These are phyloP conservation scores for Bromus sterilis DNA, from an alignment of 176 grass and related monocot species.

Conservation along the genomic window DNA sequence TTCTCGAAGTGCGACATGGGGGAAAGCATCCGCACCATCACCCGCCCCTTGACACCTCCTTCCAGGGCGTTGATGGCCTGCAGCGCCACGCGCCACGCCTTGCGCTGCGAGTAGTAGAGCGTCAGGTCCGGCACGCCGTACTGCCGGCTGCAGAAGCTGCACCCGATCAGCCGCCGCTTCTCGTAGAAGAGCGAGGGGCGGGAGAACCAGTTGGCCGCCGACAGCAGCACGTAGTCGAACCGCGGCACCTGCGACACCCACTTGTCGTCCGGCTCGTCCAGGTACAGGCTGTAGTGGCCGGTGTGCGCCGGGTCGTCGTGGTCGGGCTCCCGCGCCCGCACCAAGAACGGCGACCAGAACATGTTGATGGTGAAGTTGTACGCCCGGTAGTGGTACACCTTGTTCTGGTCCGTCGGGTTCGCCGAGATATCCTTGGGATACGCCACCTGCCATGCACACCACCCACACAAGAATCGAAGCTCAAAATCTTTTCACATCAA, in stretches of 20 bases:
- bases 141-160: constrained; percentile 56
- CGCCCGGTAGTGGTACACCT: constrained; percentile 42
- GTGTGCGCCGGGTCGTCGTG: constrained; percentile 43
- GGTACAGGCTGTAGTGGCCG: constrained; percentile 65
- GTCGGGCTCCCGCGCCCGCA: constrained; percentile 33
- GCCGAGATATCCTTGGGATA: constrained; percentile 46
- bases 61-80: constrained; percentile 40
- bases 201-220: constrained; percentile 75
- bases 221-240: constrained; percentile 76
- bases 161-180: constrained; percentile 38
- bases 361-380: constrained; percentile 71
- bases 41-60: background rate
- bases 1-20: constrained; percentile 89
- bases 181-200: constrained; percentile 63
- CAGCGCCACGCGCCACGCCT: constrained; percentile 50
- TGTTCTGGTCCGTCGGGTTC: constrained; percentile 38
- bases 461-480: too few relatives aligned
- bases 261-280: constrained; percentile 53
- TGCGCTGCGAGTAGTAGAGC: constrained; percentile 59
- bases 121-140: constrained; percentile 67
- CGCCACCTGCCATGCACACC: too few relatives aligned
- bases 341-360: constrained; percentile 87
- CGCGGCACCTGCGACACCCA: constrained; percentile 53
- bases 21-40: constrained; percentile 64
- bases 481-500: too few relatives aligned